These are phyloP conservation scores for Coprinopsis marcescibilis DNA, from an alignment of 768 basidiomycete genomes.

Conservation along the genomic window DNA sequence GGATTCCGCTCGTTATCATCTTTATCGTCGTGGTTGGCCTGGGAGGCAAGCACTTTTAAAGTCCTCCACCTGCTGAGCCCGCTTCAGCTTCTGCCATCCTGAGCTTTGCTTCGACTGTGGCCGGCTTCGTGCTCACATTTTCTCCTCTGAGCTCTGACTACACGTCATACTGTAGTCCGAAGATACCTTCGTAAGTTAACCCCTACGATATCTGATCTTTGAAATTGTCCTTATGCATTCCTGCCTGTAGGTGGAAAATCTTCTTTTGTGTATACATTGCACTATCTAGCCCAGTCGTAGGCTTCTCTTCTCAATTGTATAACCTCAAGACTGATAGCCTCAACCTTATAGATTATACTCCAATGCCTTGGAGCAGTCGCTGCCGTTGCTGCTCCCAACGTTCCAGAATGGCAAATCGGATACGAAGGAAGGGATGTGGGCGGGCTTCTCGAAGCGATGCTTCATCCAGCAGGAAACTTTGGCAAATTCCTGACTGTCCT, in stretches of 20 bases:
- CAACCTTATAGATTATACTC: conserved; percentile 32
- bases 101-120: conserved; percentile 62
- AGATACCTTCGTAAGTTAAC: conserved; percentile 46
- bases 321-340: not conserved
- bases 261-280: conserved; percentile 68
- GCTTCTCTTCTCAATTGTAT: conserved; percentile 8
- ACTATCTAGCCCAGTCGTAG: conserved; percentile 54
- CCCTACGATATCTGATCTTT: not conserved
- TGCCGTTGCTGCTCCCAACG: conserved; percentile 45
- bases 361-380: conserved; percentile 59
- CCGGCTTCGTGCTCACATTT: conserved; percentile 69
- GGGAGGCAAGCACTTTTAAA: conserved; percentile 63
- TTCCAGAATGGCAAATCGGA: conserved; percentile 57
- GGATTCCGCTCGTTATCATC: conserved; percentile 74
- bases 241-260: conserved; percentile 60
- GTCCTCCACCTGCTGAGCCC: conserved; percentile 41
- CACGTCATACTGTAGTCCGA: conserved; percentile 59
- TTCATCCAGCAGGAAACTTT: conserved; percentile 64
- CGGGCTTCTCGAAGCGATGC: conserved; percentile 65
- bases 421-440: conserved; percentile 59
- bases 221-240: not conserved
- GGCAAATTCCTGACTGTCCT: conserved; percentile 78
- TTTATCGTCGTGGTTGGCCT: conserved; percentile 68
- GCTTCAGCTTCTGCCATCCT: conserved; percentile 51
- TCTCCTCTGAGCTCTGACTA: conserved; percentile 65